Evolutionary conservation across 257 asterid species (phyloP).

Genomic region (Solanum appendiculatum): DNA sequence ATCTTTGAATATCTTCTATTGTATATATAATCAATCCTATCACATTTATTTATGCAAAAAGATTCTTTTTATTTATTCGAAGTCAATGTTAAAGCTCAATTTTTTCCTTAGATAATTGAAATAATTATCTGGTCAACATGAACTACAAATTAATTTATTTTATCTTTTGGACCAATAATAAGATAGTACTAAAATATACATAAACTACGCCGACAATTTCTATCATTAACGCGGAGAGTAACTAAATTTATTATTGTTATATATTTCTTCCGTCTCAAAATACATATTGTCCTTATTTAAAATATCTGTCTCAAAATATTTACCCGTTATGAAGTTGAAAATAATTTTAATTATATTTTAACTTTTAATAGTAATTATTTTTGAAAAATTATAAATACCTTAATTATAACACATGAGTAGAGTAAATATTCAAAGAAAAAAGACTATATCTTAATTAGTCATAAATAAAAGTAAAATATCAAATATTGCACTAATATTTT

Average conservation of each 20-base stretch:
- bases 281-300: accelerated
- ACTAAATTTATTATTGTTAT: not conserved
- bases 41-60: not conserved
- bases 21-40: not conserved
- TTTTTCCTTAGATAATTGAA: not conserved
- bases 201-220: not conserved
- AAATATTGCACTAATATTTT: too few relatives aligned
- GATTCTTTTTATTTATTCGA: not conserved
- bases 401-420: not conserved
- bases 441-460: too few relatives aligned
- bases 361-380: not conserved
- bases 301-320: not conserved
- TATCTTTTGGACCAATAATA: not conserved
- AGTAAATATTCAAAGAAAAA: not conserved
- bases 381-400: not conserved
- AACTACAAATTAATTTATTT: not conserved
- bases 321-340: not conserved
- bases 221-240: not conserved
- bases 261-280: not conserved
- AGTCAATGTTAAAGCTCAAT: not conserved
- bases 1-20: not conserved
- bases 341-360: not conserved
- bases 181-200: not conserved
- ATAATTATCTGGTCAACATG: not conserved
- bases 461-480: too few relatives aligned